Percentiles rank a stretch among this genome's conserved stretches.
These are phyloP conservation scores for Clitocybe nebularis DNA, from an alignment of 1,284 basidiomycete genomes.

Conservation along the genomic window DNA sequence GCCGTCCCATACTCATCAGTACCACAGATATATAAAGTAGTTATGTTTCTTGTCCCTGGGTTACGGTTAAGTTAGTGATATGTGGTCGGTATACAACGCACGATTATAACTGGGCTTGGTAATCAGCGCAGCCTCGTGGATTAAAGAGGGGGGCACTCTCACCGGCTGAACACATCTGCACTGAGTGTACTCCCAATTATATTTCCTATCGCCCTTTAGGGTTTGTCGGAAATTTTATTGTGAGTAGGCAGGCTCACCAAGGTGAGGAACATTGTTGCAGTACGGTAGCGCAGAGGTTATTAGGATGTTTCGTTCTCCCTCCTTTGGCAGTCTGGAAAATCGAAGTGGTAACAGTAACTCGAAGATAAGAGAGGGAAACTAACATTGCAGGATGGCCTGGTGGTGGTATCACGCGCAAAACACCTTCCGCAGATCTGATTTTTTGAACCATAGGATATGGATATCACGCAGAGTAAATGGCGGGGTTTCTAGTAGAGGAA, in stretches of 20 bases:
- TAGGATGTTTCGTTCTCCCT: constrained; percentile 83
- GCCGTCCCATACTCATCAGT: constrained; percentile 99
- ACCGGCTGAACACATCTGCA: constrained; percentile 96
- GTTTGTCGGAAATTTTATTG: neutral
- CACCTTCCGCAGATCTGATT: constrained; percentile 58
- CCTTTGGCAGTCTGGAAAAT: constrained; percentile 68
- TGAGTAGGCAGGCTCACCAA: constrained; percentile 58
- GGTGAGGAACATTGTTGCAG: constrained; percentile 99
- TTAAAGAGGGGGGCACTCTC: constrained; percentile 28
- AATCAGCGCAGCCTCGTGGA: no score
- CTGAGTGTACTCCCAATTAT: constrained; percentile 96
- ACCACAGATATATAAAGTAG: constrained; percentile 87
- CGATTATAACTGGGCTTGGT: constrained; percentile 72
- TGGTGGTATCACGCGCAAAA: constrained; percentile 52
- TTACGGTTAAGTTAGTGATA: constrained; percentile 2
- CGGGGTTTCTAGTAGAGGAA: constrained; percentile 3
- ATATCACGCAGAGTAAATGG: no score
- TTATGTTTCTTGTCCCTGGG: constrained; percentile 70
- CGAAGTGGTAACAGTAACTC: constrained; percentile 16
- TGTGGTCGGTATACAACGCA: constrained; percentile 32
- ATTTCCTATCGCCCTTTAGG: constrained; percentile 59
- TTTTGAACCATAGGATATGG: constrained; percentile 66
- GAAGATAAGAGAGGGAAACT: constrained; percentile 17
- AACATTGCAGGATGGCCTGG: constrained; percentile 50
- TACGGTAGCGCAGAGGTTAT: constrained; percentile 97